These are phyloP conservation scores for Marasmius fiardii DNA, from an alignment of 1,284 basidiomycete species.

Conservation along the genomic window DNA sequence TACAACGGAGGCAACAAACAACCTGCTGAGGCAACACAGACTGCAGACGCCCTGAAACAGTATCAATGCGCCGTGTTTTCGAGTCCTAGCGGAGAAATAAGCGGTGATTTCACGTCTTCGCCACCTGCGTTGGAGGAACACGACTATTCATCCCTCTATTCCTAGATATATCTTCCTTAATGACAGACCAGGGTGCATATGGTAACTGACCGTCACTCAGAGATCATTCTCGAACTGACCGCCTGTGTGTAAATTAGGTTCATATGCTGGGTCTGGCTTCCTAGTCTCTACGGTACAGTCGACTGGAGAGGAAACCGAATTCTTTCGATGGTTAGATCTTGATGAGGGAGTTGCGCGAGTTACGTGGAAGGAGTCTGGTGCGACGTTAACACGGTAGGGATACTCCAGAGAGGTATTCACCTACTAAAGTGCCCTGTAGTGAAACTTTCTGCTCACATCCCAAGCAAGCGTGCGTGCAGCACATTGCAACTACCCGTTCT, in stretches of 20 bases:
- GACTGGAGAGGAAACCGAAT: slow-evolving; percentile 41
- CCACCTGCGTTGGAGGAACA: not conserved
- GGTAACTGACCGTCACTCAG: slow-evolving; percentile 36
- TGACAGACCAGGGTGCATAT: slow-evolving; percentile 56
- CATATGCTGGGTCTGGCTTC: slow-evolving; percentile 65
- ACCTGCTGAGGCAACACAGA: slow-evolving; percentile 38
- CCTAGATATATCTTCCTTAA: slow-evolving; percentile 55
- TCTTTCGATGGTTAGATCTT: slow-evolving; percentile 66
- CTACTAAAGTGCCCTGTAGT: slow-evolving; percentile 28
- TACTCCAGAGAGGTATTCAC: not conserved
- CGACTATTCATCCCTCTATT: slow-evolving; percentile 1
- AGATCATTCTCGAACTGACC: slow-evolving; percentile 1
- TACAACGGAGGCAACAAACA: slow-evolving; percentile 73
- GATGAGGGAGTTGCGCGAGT: slow-evolving; percentile 57
- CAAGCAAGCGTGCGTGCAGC: slow-evolving; percentile 54
- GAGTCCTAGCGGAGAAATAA: slow-evolving; percentile 55
- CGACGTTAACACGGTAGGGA: slow-evolving; percentile 44
- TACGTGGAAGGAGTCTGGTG: slow-evolving; percentile 52
- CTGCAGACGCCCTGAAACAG: slow-evolving; percentile 46
- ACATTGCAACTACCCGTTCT: slow-evolving; percentile 35
- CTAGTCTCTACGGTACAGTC: slow-evolving; percentile 48
- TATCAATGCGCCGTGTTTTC: slow-evolving; percentile 58
- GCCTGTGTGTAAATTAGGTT: slow-evolving; percentile 39
- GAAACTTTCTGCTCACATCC: slow-evolving; percentile 71
- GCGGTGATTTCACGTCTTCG: slow-evolving; percentile 36